Conservation (phyloP, 352 stramenopile genomes). For the Globisporangium uncinulatum region DNA sequence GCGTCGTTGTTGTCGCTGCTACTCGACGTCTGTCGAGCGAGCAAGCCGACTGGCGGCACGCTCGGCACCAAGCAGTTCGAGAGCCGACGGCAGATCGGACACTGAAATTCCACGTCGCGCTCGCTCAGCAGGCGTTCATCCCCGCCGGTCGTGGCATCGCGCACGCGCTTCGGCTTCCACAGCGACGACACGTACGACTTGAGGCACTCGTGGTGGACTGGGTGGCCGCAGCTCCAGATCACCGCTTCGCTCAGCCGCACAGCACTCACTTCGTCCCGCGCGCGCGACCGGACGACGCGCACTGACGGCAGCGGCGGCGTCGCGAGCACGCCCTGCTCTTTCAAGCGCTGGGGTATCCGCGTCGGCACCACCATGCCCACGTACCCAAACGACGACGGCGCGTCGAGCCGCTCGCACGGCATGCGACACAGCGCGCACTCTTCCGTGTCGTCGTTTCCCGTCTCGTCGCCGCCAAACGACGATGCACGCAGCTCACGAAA, state of each 20-base stretch:
- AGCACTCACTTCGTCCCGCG: not conserved
- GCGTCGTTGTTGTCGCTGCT: slow-evolving; percentile 17
- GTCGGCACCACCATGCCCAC: slow-evolving; percentile 70
- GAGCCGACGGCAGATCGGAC: slow-evolving; percentile 67
- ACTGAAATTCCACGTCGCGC: slow-evolving; percentile 69
- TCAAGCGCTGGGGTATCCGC: slow-evolving; percentile 35
- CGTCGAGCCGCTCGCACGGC: slow-evolving; percentile 33
- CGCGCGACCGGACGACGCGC: not conserved
- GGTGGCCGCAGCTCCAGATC: slow-evolving; percentile 69
- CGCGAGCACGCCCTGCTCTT: not conserved
- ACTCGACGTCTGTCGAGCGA: not conserved
- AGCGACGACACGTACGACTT: slow-evolving; percentile 65
- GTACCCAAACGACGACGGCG: slow-evolving; percentile 51
- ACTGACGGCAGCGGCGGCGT: slow-evolving; percentile 7
- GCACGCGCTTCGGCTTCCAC: slow-evolving; percentile 49
- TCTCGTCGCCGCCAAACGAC: slow-evolving; percentile 12
- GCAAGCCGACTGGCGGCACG: slow-evolving; percentile 17
- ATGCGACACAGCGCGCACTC: slow-evolving; percentile 66
- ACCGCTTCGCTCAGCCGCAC: slow-evolving; percentile 27
- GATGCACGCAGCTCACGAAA: slow-evolving; percentile 8
- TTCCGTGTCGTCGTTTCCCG: slow-evolving; percentile 17
- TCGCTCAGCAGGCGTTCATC: slow-evolving; percentile 66
- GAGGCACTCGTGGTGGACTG: slow-evolving; percentile 63
- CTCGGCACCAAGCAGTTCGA: slow-evolving; percentile 68
- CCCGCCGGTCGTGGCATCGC: slow-evolving; percentile 33